Evolutionary conservation across 768 basidiomycete species (phyloP).

Genomic region (Lyophyllum semitale): DNA sequence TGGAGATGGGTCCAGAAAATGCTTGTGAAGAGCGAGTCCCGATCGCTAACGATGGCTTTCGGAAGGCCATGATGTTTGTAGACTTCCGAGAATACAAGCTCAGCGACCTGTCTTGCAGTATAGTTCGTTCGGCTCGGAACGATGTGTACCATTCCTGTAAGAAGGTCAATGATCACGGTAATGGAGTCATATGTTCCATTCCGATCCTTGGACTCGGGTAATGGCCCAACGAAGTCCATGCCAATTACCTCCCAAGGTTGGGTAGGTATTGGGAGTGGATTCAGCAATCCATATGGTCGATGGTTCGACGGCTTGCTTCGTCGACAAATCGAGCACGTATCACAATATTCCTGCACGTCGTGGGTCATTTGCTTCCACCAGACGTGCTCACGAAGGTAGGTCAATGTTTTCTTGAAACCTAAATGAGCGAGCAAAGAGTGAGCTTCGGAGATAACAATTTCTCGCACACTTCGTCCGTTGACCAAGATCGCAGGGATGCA

Average conservation of each 20-base stretch:
- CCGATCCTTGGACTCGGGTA: conserved; percentile 16
- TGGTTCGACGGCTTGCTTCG: conserved; percentile 18
- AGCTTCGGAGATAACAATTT: conserved; percentile 26
- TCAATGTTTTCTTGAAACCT: conserved; percentile 29
- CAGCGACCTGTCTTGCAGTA: conserved; percentile 19
- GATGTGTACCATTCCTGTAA: conserved; percentile 18
- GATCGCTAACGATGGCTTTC: conserved; percentile 19
- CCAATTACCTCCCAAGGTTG: conserved; percentile 17
- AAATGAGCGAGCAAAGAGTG: conserved; percentile 22
- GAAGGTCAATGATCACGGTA: conserved; percentile 19
- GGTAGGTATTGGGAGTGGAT: conserved; percentile 9
- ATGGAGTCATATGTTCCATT: conserved; percentile 23
- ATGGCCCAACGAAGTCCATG: conserved; percentile 14
- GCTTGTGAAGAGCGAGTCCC: conserved; percentile 18
- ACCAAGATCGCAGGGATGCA: conserved; percentile 19
- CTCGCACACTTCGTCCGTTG: conserved; percentile 15
- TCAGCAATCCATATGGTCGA: conserved; percentile 19
- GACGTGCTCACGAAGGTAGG: conserved; percentile 27
- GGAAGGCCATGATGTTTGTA: conserved; percentile 32
- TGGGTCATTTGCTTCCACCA: conserved; percentile 34
- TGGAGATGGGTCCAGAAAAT: conserved; percentile 14
- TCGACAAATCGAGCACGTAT: conserved; percentile 19
- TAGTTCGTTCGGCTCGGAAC: conserved; percentile 15
- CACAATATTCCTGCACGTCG: conserved; percentile 20
- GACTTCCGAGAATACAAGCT: conserved; percentile 20